Base-by-base conservation (phyloP, 73 alveolate species). In the Paramecium tetraurelia region DNA sequence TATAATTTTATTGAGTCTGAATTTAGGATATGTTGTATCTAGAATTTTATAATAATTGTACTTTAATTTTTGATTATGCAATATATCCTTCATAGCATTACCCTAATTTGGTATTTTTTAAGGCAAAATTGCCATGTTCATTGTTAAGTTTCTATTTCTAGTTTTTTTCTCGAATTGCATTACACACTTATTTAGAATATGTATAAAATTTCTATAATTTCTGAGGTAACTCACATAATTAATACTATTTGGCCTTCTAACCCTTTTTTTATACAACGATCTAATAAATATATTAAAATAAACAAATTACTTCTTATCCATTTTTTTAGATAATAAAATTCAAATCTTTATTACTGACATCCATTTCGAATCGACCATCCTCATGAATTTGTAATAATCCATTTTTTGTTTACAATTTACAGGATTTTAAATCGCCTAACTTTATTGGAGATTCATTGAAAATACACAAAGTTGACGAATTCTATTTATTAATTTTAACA, bases 161-260 rank as follows among this genome's bases (percentile, higher is more conserved):
- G 10, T 41, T 76, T 41, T 58, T 76, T 18, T 76, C 89, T 76
- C 71, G 12, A 18, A 76, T 76, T 16, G 89, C 89, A 36, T 35
- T 76, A n/a, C 71, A 76, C 6, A 76, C 89, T 76, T 76, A 76
- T 76, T 76, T 76, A 14, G 89, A 76, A 41, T 76, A 35, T 18
- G 27, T 36, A 41, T 76, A 76, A 8, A 76, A 76, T 41, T 76
- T 76, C 41, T 76, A 76, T 20, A 76, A 5, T 76, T 76, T 76
- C 5, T 24, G 5, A 10, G 89, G 89, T 20, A 76, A 41, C 7
- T 76, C 89, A 20, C 6, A 5, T 40, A 43, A 40, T 12, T 24
- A 16, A 75, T 75, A 75, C 3, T n/a, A 21, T 29, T 16, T 76
- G 18, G 41, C 10, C 71, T 76, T 76, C 43, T 21, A 33, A 20